These are phyloP conservation scores for Phytopythium ostracodes DNA, from an alignment of 352 stramenopile genomes.

Conservation along the genomic window DNA sequence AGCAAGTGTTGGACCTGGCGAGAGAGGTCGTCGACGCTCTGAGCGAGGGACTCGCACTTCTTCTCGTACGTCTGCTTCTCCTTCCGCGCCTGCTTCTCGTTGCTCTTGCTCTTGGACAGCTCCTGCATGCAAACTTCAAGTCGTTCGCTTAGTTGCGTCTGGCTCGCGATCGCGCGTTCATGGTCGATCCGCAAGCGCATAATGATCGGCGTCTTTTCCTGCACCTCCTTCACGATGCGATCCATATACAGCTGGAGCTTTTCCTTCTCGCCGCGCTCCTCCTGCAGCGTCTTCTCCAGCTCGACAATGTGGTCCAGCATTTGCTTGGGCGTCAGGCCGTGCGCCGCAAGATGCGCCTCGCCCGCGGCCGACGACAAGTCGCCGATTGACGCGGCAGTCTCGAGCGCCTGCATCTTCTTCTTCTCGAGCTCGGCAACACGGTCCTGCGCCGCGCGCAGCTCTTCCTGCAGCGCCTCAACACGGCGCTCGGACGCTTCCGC, in stretches of 20 bases:
- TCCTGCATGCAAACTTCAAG: constrained; percentile 64
- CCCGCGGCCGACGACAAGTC: constrained; percentile 59
- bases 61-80: constrained; percentile 66
- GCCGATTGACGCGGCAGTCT: constrained; percentile 44
- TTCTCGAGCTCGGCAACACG: constrained; percentile 55
- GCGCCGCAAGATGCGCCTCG: constrained; percentile 56
- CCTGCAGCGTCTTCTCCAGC: constrained; percentile 78
- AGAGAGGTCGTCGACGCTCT: constrained; percentile 88
- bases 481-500: constrained; percentile 43
- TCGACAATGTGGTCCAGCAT: constrained; percentile 88
- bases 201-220: constrained; percentile 89
- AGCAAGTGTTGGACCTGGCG: constrained; percentile 90
- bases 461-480: constrained; percentile 50
- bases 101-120: constrained; percentile 62
- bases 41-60: constrained; percentile 68
- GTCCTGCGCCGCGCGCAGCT: constrained; percentile 49
- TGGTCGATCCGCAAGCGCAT: constrained; percentile 88
- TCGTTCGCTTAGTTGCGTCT: constrained; percentile 71
- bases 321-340: constrained; percentile 82
- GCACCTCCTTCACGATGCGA: constrained; percentile 91
- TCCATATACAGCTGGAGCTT: constrained; percentile 90
- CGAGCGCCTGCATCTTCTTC: constrained; percentile 55
- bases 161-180: constrained; percentile 80
- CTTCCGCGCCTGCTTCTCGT: constrained; percentile 56
- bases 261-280: constrained; percentile 80